These are phyloP conservation scores for Chaetomiaceae sp. DNA, from an alignment of 2,329 filamentous ascomycete genomes.

Conservation along the genomic window DNA sequence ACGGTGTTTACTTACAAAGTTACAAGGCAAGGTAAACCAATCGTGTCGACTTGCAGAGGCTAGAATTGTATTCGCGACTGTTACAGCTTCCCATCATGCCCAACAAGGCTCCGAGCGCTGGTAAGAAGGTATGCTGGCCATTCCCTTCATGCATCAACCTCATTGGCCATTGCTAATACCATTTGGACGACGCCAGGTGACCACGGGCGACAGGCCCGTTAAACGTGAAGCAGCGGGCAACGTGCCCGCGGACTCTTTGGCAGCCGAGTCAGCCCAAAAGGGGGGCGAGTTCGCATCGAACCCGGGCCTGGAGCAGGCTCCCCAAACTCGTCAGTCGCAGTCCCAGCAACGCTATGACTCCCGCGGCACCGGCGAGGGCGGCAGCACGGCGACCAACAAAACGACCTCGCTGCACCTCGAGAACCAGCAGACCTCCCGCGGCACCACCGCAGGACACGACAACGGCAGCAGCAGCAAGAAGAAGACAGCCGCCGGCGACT, in stretches of 20 bases:
- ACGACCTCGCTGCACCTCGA: slow-evolving; percentile 7
- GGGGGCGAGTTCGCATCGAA: slow-evolving; percentile 59
- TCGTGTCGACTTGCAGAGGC: no score
- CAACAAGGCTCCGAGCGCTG: slow-evolving; percentile 14
- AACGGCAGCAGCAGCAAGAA: background rate
- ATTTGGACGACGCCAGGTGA: slow-evolving; percentile 38
- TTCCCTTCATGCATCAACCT: background rate
- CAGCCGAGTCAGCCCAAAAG: slow-evolving; percentile 60
- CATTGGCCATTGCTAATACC: background rate
- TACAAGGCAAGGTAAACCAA: background rate
- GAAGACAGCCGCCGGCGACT: background rate
- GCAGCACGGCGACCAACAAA: slow-evolving; percentile 1
- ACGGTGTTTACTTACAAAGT: background rate
- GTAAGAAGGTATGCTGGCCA: slow-evolving; percentile 13
- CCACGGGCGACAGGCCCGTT: slow-evolving; percentile 38
- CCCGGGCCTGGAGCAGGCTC: slow-evolving; percentile 27
- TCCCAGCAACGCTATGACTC: background rate
- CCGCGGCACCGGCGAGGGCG: background rate
- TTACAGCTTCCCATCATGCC: slow-evolving; percentile 12
- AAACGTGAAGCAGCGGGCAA: slow-evolving; percentile 57
- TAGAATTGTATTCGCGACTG: no score
- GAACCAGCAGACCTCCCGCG: slow-evolving; percentile 12
- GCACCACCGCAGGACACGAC: background rate
- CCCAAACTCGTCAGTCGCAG: background rate
- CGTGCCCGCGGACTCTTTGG: slow-evolving; percentile 64